A percentile compares a stretch with the other conserved stretches of the same genome.
phyloP scores from a whole-genome alignment of 2,329 filamentous ascomycete genomes.

The Endothia cerciana region DNA sequence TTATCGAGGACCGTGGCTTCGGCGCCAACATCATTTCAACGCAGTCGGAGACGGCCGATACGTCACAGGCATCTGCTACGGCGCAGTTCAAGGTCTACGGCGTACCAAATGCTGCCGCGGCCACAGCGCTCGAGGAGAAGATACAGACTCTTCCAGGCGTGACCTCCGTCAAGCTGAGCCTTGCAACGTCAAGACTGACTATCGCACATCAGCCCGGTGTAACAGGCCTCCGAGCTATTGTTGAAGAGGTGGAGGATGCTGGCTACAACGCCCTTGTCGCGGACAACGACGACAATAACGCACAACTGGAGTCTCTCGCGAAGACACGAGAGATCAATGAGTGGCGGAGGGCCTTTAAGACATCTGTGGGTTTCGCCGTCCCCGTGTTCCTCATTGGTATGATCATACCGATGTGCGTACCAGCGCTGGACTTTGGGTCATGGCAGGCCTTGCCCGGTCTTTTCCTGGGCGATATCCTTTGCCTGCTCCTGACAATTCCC shows the following conservation, averaged over 20 bases:
- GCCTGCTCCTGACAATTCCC: constrained; percentile 82
- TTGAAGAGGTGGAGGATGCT: constrained; percentile 78
- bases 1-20: constrained; percentile 89
- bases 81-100: constrained; percentile 87
- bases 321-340: constrained; percentile 97
- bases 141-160: constrained; percentile 72
- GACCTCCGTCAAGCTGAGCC: constrained; percentile 71
- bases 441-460: constrained; percentile 72
- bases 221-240: constrained; percentile 79
- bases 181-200: constrained; percentile 73
- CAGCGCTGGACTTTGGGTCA: constrained; percentile 75
- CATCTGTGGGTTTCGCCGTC: constrained; percentile 79
- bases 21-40: constrained; percentile 84
- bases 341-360: constrained; percentile 81
- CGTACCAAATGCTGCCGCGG: constrained; percentile 70
- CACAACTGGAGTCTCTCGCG: constrained; percentile 90
- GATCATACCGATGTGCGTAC: constrained; percentile 86
- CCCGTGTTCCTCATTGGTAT: constrained; percentile 94
- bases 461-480: constrained; percentile 86
- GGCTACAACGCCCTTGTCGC: constrained; percentile 89
- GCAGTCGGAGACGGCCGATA: constrained; percentile 60
- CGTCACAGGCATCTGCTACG: constrained; percentile 57
- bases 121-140: constrained; percentile 70
- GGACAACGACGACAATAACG: constrained; percentile 93
- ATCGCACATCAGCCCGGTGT: constrained; percentile 73